Evolutionary conservation across 805 yeast genomes (phyloP).

Genomic region (Metschnikowia baotianmanensis): DNA sequence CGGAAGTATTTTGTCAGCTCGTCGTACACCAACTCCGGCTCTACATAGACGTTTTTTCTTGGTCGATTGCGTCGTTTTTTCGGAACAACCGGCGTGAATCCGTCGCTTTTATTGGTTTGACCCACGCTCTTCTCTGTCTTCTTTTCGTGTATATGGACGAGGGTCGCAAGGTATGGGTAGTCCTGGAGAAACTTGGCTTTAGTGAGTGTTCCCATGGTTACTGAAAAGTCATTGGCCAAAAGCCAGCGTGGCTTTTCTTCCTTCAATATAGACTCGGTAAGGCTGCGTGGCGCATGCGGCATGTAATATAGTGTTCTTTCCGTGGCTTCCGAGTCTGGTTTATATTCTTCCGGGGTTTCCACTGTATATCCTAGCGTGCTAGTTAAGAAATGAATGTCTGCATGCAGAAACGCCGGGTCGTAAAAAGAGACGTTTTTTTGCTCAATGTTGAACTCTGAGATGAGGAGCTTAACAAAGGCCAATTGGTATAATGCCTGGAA

Average conservation of each 20-base stretch:
- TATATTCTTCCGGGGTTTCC: conserved; percentile 11
- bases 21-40: conserved; percentile 34
- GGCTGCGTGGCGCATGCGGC: conserved; percentile 70
- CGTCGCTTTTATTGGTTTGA: conserved; percentile 14
- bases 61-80: conserved; percentile 18
- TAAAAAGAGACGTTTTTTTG: conserved; percentile 42
- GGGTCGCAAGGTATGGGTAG: conserved; percentile 44
- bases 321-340: background rate
- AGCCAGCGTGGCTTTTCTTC: conserved; percentile 35
- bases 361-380: conserved; percentile 16
- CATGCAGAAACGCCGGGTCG: conserved; percentile 60
- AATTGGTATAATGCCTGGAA: conserved; percentile 64
- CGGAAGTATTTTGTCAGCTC: conserved; percentile 31
- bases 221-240: conserved; percentile 51
- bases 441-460: conserved; percentile 17
- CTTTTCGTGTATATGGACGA: conserved; percentile 25
- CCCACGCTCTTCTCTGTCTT: background rate
- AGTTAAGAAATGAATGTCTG: conserved; percentile 39
- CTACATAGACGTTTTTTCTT: conserved; percentile 25
- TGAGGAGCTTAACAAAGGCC: conserved; percentile 51
- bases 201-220: conserved; percentile 54
- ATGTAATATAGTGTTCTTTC: conserved; percentile 50
- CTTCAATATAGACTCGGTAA: conserved; percentile 43
- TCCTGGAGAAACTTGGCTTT: conserved; percentile 39
- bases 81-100: conserved; percentile 23